Conservation (phyloP, 495 filamentous ascomycete species). For the Amphirosellinia nigrospora region DNA sequence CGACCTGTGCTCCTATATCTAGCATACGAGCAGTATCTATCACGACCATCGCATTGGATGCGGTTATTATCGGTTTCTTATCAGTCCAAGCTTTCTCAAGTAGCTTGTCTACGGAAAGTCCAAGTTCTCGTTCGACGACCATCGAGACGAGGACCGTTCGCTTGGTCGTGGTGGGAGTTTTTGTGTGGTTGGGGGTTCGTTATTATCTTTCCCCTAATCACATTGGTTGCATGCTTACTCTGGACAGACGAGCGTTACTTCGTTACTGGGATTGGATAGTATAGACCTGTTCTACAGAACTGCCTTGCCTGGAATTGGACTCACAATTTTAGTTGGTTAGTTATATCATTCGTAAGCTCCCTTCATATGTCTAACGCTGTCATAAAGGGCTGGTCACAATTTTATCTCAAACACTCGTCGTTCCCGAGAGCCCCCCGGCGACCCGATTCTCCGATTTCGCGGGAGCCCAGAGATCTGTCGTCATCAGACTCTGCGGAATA, state of each 20-base stretch:
- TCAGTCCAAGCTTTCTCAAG: constrained; percentile 44
- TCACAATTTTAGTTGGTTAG: constrained; percentile 56
- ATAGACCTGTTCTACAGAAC: constrained; percentile 52
- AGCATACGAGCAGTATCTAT: constrained; percentile 52
- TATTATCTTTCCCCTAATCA: neutral
- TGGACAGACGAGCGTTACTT: constrained; percentile 53
- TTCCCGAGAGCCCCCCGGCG: constrained; percentile 30
- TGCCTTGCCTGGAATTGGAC: constrained; percentile 55
- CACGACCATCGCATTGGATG: constrained; percentile 51
- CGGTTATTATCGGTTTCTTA: constrained; percentile 49
- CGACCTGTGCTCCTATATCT: constrained; percentile 55
- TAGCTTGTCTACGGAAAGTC: constrained; percentile 32
- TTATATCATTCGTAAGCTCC: neutral
- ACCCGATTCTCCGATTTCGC: constrained; percentile 37
- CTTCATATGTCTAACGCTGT: constrained; percentile 22
- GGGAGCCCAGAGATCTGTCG: constrained; percentile 45
- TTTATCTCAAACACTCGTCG: constrained; percentile 39
- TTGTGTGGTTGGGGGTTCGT: constrained; percentile 57
- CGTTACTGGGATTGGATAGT: constrained; percentile 51
- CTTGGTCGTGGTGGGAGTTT: constrained; percentile 49
- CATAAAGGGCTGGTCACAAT: constrained; percentile 44
- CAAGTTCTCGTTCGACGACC: constrained; percentile 28
- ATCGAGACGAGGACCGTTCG: constrained; percentile 45
- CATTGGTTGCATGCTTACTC: constrained; percentile 31
- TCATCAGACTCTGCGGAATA: constrained; percentile 50